phyloP scores from a whole-genome alignment of 192 early-diverging fungal genomes.

The Helicostylum pulchrum region DNA sequence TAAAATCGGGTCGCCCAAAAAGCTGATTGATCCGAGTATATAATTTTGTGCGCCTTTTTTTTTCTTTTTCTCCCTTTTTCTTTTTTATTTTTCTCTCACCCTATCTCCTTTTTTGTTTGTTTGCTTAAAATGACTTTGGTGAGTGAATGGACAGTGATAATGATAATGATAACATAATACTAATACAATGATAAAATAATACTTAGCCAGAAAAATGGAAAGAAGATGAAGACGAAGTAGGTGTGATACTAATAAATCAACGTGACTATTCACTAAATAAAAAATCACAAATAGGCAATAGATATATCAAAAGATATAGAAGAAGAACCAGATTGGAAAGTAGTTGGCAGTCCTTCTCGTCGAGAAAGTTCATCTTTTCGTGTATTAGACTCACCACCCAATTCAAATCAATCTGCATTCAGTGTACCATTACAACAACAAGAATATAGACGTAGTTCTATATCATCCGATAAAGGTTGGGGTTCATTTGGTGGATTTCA shows the following conservation, averaged over 20 bases:
- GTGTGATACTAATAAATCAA: no score
- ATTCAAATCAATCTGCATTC: no score
- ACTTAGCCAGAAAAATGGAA: slow-evolving; percentile 2
- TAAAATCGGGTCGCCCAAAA: neutral
- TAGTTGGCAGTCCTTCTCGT: slow-evolving; percentile 7
- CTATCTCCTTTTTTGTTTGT: neutral
- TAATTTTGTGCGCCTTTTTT: neutral
- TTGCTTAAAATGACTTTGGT: slow-evolving; percentile 6
- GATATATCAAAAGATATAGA: neutral
- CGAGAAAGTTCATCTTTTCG: slow-evolving; percentile 2
- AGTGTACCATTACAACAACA: no score
- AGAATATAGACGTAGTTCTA: neutral
- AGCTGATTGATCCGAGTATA: neutral
- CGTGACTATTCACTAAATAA: no score
- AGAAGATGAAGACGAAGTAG: neutral
- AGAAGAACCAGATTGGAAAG: slow-evolving; percentile 13
- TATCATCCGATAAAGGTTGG: neutral
- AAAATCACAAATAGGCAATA: neutral
- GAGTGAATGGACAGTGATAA: no score
- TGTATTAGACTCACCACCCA: neutral
- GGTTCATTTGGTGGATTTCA: slow-evolving; percentile 13
- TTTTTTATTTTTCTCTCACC: neutral
- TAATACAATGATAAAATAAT: no score
- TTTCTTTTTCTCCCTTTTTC: neutral
- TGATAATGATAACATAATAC: no score